Evolutionary conservation across 768 basidiomycete genomes (phyloP).

Genomic region (Udeniomyces megalosporus): DNA sequence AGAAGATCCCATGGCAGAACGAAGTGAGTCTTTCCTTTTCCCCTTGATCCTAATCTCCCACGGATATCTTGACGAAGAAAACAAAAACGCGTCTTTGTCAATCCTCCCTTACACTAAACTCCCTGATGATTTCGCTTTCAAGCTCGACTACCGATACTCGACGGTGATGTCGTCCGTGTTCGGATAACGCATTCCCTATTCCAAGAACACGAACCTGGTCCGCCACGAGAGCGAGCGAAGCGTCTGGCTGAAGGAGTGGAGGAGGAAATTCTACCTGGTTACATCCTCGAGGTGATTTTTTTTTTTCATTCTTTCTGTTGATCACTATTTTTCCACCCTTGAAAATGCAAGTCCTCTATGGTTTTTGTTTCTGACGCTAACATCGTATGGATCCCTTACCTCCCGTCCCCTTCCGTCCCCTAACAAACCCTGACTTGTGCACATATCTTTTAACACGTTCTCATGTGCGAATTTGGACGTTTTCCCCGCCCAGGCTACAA

Average conservation of each 20-base stretch:
- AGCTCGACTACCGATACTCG: conserved; percentile 26
- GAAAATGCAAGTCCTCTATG: not conserved
- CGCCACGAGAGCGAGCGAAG: conserved; percentile 18
- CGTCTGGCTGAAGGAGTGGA: conserved; percentile 13
- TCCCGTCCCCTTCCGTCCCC: not conserved
- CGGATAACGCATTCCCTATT: conserved; percentile 27
- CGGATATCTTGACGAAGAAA: not conserved
- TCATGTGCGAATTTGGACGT: not conserved
- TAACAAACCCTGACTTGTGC: not conserved
- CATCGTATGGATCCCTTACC: not conserved
- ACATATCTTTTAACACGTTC: not conserved
- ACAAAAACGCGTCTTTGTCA: not conserved
- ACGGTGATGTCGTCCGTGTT: conserved; percentile 27
- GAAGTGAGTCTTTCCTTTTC: conserved; percentile 2
- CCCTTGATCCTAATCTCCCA: not conserved
- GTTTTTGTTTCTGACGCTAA: not conserved
- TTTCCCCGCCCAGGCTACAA: conserved; percentile 26
- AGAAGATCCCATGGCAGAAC: conserved; percentile 2
- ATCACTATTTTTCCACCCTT: not conserved
- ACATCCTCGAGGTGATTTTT: conserved; percentile 26
- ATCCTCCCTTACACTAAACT: not conserved
- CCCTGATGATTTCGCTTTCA: not conserved
- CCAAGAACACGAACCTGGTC: conserved; percentile 28
- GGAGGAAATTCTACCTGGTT: conserved; percentile 27
- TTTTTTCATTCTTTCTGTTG: not conserved